phyloP scores from a whole-genome alignment of 306 rosid species.

The Cicer yamashitae region DNA sequence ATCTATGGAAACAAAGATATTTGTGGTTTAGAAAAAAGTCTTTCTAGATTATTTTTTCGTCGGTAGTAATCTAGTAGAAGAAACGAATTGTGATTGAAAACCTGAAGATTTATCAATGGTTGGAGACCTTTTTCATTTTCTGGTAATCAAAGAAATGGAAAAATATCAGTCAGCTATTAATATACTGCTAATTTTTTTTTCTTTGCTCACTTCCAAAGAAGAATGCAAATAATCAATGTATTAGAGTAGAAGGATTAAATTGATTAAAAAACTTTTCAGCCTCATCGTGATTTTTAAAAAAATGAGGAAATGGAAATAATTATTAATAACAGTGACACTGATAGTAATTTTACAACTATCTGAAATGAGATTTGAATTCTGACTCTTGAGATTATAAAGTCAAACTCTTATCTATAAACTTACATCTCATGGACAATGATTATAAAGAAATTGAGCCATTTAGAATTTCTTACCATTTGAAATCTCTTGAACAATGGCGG shows the following conservation, averaged over 20 bases:
- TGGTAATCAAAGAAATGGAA: slow-evolving; percentile 37
- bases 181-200: not conserved
- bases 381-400: too few species aligned
- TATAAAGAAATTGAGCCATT: not conserved
- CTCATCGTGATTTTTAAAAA: not conserved
- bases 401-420: too few species aligned
- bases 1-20: not conserved
- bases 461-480: slow-evolving; percentile 55
- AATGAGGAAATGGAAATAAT: too few species aligned
- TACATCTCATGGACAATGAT: too few species aligned
- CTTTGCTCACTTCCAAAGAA: not conserved
- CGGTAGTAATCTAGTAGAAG: not conserved
- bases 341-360: too few species aligned
- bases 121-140: slow-evolving; percentile 56
- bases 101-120: slow-evolving; percentile 68
- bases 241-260: not conserved
- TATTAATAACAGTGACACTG: too few species aligned
- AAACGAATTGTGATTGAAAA: not conserved
- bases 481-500: slow-evolving; percentile 57
- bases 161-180: not conserved
- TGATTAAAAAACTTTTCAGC: not conserved
- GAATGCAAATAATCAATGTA: not conserved
- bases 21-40: not conserved
- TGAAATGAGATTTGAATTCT: too few species aligned
- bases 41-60: not conserved